Conservation (phyloP, 805 yeast species). For the Pichia cephalocereana region DNA sequence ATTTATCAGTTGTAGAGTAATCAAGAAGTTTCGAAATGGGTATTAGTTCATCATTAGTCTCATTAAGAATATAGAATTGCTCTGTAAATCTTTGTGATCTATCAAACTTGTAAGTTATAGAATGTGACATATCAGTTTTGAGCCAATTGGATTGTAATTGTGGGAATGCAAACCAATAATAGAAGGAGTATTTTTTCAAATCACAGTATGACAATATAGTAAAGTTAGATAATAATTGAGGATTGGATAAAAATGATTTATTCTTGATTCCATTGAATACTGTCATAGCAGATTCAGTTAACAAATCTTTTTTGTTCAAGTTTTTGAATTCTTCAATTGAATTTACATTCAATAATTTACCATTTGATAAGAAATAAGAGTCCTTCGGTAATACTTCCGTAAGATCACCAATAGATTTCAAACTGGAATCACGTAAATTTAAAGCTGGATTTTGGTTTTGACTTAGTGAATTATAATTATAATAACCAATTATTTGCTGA, state of each 20-base stretch:
- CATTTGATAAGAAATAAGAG: conserved; percentile 23
- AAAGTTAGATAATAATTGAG: conserved; percentile 35
- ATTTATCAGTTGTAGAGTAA: not conserved
- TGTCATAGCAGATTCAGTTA: conserved; percentile 33
- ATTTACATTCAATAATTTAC: conserved; percentile 51
- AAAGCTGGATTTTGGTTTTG: conserved; percentile 24
- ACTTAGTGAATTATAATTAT: conserved; percentile 22
- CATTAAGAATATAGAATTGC: conserved; percentile 14
- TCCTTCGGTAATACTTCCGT: not conserved
- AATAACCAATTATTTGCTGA: conserved; percentile 33
- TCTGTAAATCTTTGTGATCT: not conserved
- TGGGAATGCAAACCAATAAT: conserved; percentile 88
- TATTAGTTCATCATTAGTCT: conserved; percentile 2
- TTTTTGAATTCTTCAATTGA: conserved; percentile 79
- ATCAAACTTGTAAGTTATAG: not conserved
- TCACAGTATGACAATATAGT: conserved; percentile 69
- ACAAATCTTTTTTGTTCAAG: conserved; percentile 50
- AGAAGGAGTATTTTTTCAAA: conserved; percentile 77
- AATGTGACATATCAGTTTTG: conserved; percentile 3
- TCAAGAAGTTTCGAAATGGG: conserved; percentile 8
- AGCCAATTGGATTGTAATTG: conserved; percentile 47
- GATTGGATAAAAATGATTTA: conserved; percentile 29
- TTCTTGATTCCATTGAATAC: conserved; percentile 23
- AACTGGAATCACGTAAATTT: conserved; percentile 8
- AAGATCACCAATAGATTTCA: not conserved